phyloP scores from a whole-genome alignment of 2,329 filamentous ascomycete genomes.

The Fusarium mundagurra region DNA sequence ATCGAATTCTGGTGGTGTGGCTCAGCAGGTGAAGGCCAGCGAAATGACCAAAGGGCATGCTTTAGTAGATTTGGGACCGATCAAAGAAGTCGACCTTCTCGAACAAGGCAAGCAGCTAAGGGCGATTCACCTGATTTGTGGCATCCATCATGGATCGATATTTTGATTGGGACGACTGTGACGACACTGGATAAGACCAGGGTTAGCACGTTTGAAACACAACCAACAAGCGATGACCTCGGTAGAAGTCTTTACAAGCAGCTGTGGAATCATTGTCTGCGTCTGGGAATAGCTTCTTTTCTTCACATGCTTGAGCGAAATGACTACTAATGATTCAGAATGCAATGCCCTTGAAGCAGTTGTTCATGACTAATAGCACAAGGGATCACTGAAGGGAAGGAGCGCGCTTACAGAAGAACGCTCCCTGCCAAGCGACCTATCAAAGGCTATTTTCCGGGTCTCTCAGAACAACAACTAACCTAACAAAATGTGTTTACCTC shows the following conservation, averaged over 20 bases:
- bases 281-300: conserved; percentile 16
- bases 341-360: background rate
- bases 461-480: background rate
- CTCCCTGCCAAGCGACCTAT: background rate
- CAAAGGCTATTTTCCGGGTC: background rate
- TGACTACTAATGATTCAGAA: background rate
- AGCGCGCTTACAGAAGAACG: background rate
- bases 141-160: background rate
- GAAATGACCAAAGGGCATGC: background rate
- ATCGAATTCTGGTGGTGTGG: conserved; percentile 44
- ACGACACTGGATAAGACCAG: background rate
- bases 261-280: background rate
- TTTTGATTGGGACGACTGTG: conserved; percentile 3
- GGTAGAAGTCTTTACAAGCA: background rate
- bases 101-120: conserved; percentile 19
- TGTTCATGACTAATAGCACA: background rate
- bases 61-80: conserved; percentile 12
- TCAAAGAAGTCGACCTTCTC: conserved; percentile 27
- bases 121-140: conserved; percentile 5
- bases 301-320: background rate
- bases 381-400: background rate
- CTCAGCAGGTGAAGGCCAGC: conserved; percentile 11
- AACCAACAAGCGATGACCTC: background rate
- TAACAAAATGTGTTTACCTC: background rate
- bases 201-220: conserved; percentile 30